Evolutionary conservation across 352 stramenopile genomes (phyloP).

Genomic region (Stephanocyclus meneghinianus): DNA sequence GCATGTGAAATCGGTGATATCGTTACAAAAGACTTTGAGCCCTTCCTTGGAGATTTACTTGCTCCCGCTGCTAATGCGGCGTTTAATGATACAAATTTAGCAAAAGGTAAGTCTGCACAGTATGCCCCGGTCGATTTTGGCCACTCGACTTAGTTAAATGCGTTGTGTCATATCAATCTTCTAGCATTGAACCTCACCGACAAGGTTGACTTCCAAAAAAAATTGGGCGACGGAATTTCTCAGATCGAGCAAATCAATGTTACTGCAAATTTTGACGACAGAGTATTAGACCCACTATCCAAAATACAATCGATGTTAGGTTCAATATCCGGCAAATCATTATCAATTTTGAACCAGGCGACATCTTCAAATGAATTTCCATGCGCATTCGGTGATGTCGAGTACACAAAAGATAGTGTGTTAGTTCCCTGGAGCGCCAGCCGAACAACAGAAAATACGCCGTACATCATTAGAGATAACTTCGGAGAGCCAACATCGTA

Average conservation of each 20-base stretch:
- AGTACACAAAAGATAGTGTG: conserved; percentile 44
- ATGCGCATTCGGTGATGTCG: conserved; percentile 45
- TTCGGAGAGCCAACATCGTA: conserved; percentile 37
- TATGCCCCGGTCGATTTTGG: no score
- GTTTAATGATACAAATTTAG: conserved; percentile 65
- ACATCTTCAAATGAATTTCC: conserved; percentile 27
- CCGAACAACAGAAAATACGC: conserved; percentile 12
- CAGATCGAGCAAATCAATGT: conserved; percentile 55
- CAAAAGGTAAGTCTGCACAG: conserved; percentile 10
- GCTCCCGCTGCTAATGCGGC: conserved; percentile 48
- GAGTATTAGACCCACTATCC: conserved; percentile 40
- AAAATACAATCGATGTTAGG: conserved; percentile 51
- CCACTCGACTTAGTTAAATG: no score
- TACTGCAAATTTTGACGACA: conserved; percentile 38
- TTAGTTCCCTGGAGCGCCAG: conserved; percentile 33
- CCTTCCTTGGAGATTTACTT: conserved; percentile 52
- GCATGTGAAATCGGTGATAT: conserved; percentile 52
- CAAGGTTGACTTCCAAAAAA: conserved; percentile 64
- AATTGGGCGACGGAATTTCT: conserved; percentile 49
- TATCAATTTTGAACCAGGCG: conserved; percentile 40
- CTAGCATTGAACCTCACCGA: conserved; percentile 49
- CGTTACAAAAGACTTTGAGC: conserved; percentile 58
- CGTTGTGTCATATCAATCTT: background rate
- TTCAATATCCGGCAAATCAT: conserved; percentile 30
- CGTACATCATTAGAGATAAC: conserved; percentile 48